Base-by-base conservation (phyloP, 768 basidiomycete genomes). In the Lyophyllum decastes region DNA sequence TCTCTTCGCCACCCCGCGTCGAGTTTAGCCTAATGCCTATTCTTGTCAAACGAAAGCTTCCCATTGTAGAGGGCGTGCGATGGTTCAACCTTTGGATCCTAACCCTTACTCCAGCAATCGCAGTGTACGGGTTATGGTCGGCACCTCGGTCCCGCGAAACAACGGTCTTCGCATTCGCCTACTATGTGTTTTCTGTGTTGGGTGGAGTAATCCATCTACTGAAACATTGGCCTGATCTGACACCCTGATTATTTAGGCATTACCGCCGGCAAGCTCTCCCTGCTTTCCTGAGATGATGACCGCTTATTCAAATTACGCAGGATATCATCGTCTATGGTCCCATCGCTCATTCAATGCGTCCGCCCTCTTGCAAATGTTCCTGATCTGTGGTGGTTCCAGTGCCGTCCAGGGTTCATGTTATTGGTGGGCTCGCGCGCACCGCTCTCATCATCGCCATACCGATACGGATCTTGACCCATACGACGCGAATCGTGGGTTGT, bases 391-490 rank as follows among this genome's bases (percentile, higher is more conserved):
- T 2, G 92, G 92, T 8, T 84, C 88, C 30, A 92, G 91, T 67
- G 90, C 91, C 3, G 90, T 92, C 2, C 87, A 94, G 73, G 92
- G 92, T 0, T 93, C 91, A 14, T 90, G 90, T 72, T 86, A 83
- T 67, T 94, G 91, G 90, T 94, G 92, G 92, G 84, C 88, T 16
- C 82, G 88, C 49, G 83, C 88, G 8, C 92, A 94, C 72, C 86
- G 92, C 55, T 89, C 90, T 33, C 90, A 91, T 68, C 90, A 91
- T 68, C 85, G 89, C 61, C 81, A 93, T 65, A 92, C 91, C 61
- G 92, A 94, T 73, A 93, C 90, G 34, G 88, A 92, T 62, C 82
- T 89, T 49, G 92, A 94, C 71, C 92, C 92, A 16, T 94, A 94
- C 75, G 84, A 89, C 61, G 85, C 91, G 3, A 84, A 86, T 68